A percentile compares a stretch with the other conserved stretches of the same genome.
phyloP scores from a whole-genome alignment of 2,329 filamentous ascomycete genomes.

The Xylaria sp. region DNA sequence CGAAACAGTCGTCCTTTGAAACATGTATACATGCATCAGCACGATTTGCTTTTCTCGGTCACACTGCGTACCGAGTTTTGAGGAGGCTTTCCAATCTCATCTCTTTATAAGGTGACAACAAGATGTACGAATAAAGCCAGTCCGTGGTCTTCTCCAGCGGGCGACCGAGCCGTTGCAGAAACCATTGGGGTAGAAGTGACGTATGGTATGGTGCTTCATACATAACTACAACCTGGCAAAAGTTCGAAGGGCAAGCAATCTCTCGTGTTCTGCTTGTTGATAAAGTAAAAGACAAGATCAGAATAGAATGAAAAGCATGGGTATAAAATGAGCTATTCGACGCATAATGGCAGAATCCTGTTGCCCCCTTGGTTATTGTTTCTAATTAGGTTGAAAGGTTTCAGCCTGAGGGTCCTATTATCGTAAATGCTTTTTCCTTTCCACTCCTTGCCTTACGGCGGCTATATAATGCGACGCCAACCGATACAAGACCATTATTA shows the following conservation, averaged over 20 bases:
- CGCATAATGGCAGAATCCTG: background rate
- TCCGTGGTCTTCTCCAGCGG: no score
- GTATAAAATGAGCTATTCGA: background rate
- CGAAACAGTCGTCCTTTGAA: no score
- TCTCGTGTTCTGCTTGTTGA: background rate
- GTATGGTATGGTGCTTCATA: no score
- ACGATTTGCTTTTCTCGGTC: no score
- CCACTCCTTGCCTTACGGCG: constrained; percentile 36
- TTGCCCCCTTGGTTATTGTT: constrained; percentile 2
- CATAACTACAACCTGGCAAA: background rate
- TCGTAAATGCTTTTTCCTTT: constrained; percentile 40
- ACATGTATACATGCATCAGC: no score
- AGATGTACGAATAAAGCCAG: no score
- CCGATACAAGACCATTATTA: constrained; percentile 35
- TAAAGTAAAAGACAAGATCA: background rate
- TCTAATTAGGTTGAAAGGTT: constrained; percentile 12
- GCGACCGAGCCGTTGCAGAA: no score
- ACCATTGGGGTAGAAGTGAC: no score
- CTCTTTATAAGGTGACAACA: background rate
- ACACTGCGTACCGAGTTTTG: background rate
- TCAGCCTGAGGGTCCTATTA: constrained; percentile 17
- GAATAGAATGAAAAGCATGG: background rate
- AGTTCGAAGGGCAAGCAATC: background rate
- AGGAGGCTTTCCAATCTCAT: background rate
- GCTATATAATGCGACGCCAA: constrained; percentile 43